Conservation (phyloP, 441 rosid species). For the Daphne laureola region DNA sequence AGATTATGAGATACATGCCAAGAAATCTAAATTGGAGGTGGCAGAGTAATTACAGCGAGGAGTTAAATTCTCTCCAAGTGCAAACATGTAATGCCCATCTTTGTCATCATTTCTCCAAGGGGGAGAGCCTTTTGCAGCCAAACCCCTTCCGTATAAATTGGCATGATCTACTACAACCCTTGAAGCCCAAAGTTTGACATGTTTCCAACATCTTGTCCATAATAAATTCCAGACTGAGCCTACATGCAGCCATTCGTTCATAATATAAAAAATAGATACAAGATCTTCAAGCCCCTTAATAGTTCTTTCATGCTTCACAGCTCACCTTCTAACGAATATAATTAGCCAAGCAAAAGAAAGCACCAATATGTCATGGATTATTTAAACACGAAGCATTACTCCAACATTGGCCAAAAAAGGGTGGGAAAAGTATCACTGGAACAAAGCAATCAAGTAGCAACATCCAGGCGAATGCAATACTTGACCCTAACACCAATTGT, state of each 20-base stretch:
- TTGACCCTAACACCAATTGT: too few species aligned
- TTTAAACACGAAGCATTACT: too few species aligned
- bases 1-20: too few species aligned
- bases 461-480: too few species aligned
- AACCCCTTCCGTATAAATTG: slow-evolving; percentile 38
- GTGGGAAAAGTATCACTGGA: too few species aligned
- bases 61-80: slow-evolving; percentile 62
- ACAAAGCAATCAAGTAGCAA: too few species aligned
- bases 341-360: background rate
- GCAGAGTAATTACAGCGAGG: slow-evolving; percentile 61
- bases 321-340: slow-evolving; percentile 10
- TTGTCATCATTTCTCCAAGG: slow-evolving; percentile 66
- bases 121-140: slow-evolving; percentile 52
- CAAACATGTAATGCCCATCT: slow-evolving; percentile 70
- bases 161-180: slow-evolving; percentile 38
- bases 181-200: slow-evolving; percentile 46
- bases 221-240: slow-evolving; percentile 57
- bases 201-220: slow-evolving; percentile 59
- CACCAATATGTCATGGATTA: background rate
- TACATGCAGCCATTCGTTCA: slow-evolving; percentile 55
- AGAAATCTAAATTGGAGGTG: slow-evolving; percentile 5
- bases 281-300: slow-evolving; percentile 20
- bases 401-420: too few species aligned
- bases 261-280: slow-evolving; percentile 25
- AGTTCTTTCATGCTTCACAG: slow-evolving; percentile 4